Percentiles rank a stretch among this genome's conserved stretches.
Evolutionary conservation across 306 rosid species (phyloP).

Genomic region (Lagenaria siceraria): DNA sequence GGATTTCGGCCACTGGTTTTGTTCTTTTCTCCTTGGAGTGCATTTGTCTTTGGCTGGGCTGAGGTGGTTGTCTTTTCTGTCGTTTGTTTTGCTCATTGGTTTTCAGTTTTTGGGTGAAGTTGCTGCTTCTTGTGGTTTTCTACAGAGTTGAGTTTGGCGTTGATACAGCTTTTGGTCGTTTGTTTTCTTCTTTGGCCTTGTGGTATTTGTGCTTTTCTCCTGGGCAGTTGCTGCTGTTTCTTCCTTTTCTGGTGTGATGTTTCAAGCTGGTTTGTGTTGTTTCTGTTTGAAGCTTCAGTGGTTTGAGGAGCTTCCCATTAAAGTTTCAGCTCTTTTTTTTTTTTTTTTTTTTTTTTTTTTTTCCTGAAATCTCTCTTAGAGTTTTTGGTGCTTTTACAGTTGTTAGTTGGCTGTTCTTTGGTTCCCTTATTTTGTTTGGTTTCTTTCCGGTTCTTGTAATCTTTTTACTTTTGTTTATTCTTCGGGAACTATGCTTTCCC

Average conservation of each 20-base stretch:
- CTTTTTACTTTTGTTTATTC: neutral
- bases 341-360: neutral
- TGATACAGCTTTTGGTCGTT: neutral
- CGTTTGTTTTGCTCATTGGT: neutral
- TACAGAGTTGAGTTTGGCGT: neutral
- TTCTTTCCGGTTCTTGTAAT: neutral
- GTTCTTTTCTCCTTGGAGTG: neutral
- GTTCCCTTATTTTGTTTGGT: neutral
- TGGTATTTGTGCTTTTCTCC: neutral
- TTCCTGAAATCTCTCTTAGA: neutral
- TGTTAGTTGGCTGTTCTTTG: neutral
- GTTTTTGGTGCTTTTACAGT: neutral
- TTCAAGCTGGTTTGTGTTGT: neutral
- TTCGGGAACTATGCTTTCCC: neutral
- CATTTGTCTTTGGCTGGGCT: neutral
- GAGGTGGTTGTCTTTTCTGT: neutral
- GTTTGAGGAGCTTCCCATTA: neutral
- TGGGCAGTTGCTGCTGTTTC: neutral
- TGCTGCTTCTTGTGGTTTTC: neutral
- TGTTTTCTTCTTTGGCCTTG: neutral
- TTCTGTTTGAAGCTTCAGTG: neutral
- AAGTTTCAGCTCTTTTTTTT: neutral
- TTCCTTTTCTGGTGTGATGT: neutral
- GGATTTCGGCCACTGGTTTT: neutral
- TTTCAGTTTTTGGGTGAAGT: neutral